A percentile compares a stretch with the other conserved stretches of the same genome.
Evolutionary conservation across 2,329 filamentous ascomycete species (phyloP).

Genomic region (Tolypocladium ovalisporum): DNA sequence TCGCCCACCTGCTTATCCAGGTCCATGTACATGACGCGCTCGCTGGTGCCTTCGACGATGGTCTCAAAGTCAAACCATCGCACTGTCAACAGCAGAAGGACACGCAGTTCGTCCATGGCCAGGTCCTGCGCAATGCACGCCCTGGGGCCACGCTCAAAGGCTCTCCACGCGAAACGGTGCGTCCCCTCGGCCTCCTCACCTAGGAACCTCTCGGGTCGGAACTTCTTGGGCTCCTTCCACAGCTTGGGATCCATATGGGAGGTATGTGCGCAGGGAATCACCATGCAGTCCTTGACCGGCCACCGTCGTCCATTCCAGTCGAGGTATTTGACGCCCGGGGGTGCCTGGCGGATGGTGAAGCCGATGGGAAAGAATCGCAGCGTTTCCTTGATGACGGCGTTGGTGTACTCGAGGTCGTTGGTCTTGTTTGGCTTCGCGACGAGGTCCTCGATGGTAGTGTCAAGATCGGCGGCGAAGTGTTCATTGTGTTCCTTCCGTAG

Average conservation of each 20-base stretch:
- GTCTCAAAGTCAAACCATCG: constrained; percentile 9
- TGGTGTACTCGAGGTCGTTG: constrained; percentile 38
- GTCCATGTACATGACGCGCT: constrained; percentile 8
- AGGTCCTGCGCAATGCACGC: constrained; percentile 24
- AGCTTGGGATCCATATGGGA: constrained; percentile 20
- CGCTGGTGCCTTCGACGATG: constrained; percentile 3
- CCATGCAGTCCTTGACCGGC: constrained; percentile 20
- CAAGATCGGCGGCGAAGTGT: constrained; percentile 15
- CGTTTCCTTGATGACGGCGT: constrained; percentile 41
- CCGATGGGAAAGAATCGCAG: constrained; percentile 39
- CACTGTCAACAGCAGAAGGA: constrained; percentile 9
- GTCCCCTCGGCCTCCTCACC: neutral
- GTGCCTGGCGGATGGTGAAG: constrained; percentile 26
- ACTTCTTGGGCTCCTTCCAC: constrained; percentile 25
- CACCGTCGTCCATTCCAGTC: constrained; percentile 26
- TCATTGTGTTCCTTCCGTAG: constrained; percentile 12
- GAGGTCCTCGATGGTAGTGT: constrained; percentile 21
- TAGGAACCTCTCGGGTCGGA: constrained; percentile 30
- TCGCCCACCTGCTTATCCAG: constrained; percentile 6
- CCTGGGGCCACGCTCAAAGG: constrained; percentile 25
- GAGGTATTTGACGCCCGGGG: constrained; percentile 20
- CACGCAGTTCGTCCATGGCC: constrained; percentile 18
- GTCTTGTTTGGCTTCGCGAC: constrained; percentile 32
- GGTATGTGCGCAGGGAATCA: constrained; percentile 8
- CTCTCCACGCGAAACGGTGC: constrained; percentile 8